Base-by-base conservation (phyloP, 1,139 yeast species). In the Nakaseomyces delphensis region DNA sequence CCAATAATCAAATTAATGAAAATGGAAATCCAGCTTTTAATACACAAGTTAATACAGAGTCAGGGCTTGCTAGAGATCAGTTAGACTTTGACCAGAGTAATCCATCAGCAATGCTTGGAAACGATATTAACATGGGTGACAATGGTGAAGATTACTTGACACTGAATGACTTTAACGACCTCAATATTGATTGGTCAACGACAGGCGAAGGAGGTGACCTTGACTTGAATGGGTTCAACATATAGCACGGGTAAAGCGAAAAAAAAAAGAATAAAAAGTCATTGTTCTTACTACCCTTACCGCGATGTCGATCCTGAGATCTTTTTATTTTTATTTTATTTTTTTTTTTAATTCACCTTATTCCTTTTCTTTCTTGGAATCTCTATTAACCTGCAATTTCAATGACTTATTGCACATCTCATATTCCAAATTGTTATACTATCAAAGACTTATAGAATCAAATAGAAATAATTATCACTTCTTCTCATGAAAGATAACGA, bases 101-200 rank as follows among this genome's bases (percentile, higher is more conserved):
- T 24, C 47, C 50, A 10, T 23, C 30, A 3, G 39, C 39, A 2
- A 36, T 36, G 39, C 23, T 36, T 4, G 39, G 39, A 13, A 36
- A 42, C 13, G 37, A 46, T 27, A 44, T 48, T 9, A 25, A 44
- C 11, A 33, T 33, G 37, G 54, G 47, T 25, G 56, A 54, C 33
- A 49, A 43, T 39, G 54, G 46, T 28, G 63, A 59, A 14, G 59
- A 59, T 36, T 60, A 60, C 39, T 44, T 60, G 45, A 60, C 64
- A 7, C 47, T 60, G 38, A 61, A 59, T 39, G 63, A 60, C 41
- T 58, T 61, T 44, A 60, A 60, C 44, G 64, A 61, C 42, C 45
- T 59, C 21, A 61, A 61, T 40, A 52, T 62, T 33, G 66, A 61
- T 36, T 56, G 67, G 69, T 42, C 60, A 51, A 55, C 53, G 1